Evolutionary conservation across 257 asterid genomes (phyloP).

Genomic region (Nicotiana noctiflora): DNA sequence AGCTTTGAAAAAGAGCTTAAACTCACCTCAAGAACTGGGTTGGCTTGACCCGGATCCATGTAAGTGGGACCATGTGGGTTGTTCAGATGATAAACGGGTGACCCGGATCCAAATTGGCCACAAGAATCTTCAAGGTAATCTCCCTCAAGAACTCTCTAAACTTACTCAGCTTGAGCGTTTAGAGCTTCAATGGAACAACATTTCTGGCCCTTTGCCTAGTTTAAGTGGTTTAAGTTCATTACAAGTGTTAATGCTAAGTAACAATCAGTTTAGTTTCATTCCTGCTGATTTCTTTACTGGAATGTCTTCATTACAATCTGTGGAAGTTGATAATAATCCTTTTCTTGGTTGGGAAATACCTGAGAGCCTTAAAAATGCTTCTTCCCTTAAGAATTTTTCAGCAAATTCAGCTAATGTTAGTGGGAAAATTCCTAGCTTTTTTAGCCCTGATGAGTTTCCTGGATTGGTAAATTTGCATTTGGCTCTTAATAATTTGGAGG

Average conservation of each 20-base stretch:
- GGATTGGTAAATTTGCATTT: conserved; percentile 67
- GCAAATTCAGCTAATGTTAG: conserved; percentile 69
- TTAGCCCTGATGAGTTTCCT: conserved; percentile 69
- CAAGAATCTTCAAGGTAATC: conserved; percentile 59
- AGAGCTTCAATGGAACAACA: conserved; percentile 80
- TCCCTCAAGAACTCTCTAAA: conserved; percentile 51
- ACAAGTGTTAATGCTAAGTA: conserved; percentile 59
- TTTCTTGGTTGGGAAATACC: conserved; percentile 66
- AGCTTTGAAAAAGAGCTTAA: conserved; percentile 63
- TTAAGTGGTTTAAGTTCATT: conserved; percentile 56
- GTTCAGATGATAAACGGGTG: conserved; percentile 58
- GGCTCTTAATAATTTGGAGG: conserved; percentile 68
- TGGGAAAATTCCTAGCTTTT: conserved; percentile 56
- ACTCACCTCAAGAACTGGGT: conserved; percentile 33
- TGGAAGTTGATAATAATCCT: conserved; percentile 71
- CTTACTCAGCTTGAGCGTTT: conserved; percentile 57
- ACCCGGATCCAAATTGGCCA: conserved; percentile 79
- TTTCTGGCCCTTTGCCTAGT: conserved; percentile 77
- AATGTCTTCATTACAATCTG: conserved; percentile 60
- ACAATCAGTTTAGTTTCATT: conserved; percentile 53
- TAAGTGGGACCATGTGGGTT: conserved; percentile 55
- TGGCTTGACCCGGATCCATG: conserved; percentile 94
- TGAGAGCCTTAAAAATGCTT: conserved; percentile 52
- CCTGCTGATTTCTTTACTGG: conserved; percentile 77
- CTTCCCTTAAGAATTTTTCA: conserved; percentile 62